A percentile compares a stretch with the other conserved stretches of the same genome.
These are phyloP conservation scores for Sugiyamaella smithiae DNA, from an alignment of 805 yeast genomes.

Conservation along the genomic window DNA sequence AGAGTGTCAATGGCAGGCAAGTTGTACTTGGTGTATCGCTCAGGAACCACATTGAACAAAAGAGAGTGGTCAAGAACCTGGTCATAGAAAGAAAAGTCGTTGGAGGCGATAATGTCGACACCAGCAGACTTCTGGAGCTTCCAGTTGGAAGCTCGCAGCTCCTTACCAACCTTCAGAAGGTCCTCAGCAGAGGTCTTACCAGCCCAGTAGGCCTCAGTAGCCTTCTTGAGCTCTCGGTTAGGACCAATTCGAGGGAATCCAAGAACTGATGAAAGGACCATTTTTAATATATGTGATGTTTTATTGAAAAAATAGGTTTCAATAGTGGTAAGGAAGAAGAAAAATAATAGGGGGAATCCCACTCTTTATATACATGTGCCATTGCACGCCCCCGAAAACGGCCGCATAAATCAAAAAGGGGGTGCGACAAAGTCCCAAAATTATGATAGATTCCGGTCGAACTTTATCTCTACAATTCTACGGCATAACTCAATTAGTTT, in stretches of 20 bases:
- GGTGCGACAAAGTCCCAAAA: background rate
- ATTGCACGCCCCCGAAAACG: slow-evolving; percentile 1
- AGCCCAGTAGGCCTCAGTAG: slow-evolving; percentile 98
- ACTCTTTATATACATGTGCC: background rate
- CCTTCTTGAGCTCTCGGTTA: slow-evolving; percentile 98
- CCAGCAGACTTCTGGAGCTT: slow-evolving; percentile 96
- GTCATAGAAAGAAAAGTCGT: slow-evolving; percentile 97
- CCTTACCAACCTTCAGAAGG: slow-evolving; percentile 88
- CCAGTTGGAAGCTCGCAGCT: slow-evolving; percentile 96
- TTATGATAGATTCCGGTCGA: background rate
- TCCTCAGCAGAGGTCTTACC: slow-evolving; percentile 89
- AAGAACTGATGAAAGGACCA: slow-evolving; percentile 96
- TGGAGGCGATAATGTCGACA: slow-evolving; percentile 94
- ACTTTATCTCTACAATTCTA: background rate
- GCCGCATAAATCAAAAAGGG: background rate
- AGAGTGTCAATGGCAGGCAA: slow-evolving; percentile 86
- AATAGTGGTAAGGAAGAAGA: background rate
- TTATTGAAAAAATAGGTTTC: background rate
- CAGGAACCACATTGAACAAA: slow-evolving; percentile 94
- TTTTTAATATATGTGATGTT: slow-evolving; percentile 30
- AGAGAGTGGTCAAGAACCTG: slow-evolving; percentile 91
- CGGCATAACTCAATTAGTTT: background rate
- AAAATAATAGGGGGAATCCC: background rate
- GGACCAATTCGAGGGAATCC: slow-evolving; percentile 99
- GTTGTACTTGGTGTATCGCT: slow-evolving; percentile 89